A percentile compares a stretch with the other conserved stretches of the same genome.
Conservation (phyloP, 2,329 filamentous ascomycete species). For the Ilyonectria destructans region DNA sequence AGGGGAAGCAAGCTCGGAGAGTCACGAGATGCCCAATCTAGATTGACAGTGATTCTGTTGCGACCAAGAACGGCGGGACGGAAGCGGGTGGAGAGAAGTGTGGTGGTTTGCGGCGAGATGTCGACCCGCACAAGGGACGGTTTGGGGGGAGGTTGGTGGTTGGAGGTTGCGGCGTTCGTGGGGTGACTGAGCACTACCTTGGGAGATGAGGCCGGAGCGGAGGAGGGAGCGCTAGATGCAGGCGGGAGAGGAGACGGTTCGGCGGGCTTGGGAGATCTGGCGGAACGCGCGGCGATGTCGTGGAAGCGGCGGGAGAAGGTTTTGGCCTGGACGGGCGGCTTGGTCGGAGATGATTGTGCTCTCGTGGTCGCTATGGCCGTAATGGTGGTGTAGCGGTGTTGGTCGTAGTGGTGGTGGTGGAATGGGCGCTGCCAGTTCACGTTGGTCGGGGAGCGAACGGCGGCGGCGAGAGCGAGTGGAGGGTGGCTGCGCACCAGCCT, state of each 20-base stretch:
- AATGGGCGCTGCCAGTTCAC: constrained; percentile 16
- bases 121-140: constrained; percentile 32
- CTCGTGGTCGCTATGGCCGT: constrained; percentile 4
- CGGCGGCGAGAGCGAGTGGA: constrained; percentile 25
- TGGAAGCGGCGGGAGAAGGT: constrained; percentile 21
- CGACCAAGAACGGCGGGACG: constrained; percentile 34
- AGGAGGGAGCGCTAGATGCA: constrained; percentile 37
- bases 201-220: constrained; percentile 38
- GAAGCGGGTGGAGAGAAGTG: constrained; percentile 18
- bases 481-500: neutral
- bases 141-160: constrained; percentile 38
- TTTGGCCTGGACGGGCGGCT: constrained; percentile 27
- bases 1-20: constrained; percentile 42
- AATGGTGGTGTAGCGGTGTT: neutral
- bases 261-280: neutral
- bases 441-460: constrained; percentile 21
- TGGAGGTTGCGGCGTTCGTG: constrained; percentile 42
- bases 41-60: constrained; percentile 32
- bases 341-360: constrained; percentile 25
- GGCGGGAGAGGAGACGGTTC: neutral
- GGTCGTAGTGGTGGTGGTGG: constrained; percentile 8
- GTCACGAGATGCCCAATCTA: constrained; percentile 43
- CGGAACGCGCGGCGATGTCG: constrained; percentile 27
- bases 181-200: constrained; percentile 34
- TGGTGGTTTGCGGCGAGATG: constrained; percentile 28